Evolutionary conservation across 805 yeast species (phyloP).

Genomic region (Myxozyma vanderwaltii): DNA sequence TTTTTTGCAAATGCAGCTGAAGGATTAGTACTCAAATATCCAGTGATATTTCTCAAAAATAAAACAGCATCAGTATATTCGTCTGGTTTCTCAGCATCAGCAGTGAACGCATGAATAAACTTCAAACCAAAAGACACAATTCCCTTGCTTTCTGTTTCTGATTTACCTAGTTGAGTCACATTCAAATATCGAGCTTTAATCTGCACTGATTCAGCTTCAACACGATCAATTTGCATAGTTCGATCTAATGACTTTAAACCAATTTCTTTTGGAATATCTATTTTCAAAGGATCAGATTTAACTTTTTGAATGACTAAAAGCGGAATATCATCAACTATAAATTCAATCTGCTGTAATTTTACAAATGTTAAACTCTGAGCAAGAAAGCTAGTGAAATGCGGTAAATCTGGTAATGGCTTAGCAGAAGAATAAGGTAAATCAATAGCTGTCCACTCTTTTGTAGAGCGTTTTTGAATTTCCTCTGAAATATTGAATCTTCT

Average conservation of each 20-base stretch:
- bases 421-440: constrained; percentile 44
- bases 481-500: constrained; percentile 34
- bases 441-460: constrained; percentile 43
- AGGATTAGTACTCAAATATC: constrained; percentile 39
- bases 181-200: constrained; percentile 42
- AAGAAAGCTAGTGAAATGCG: constrained; percentile 43
- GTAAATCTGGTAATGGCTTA: constrained; percentile 41
- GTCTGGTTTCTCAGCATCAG: constrained; percentile 39
- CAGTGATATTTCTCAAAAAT: constrained; percentile 42
- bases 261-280: constrained; percentile 37
- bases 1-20: constrained; percentile 39
- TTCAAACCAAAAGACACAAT: constrained; percentile 28
- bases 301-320: constrained; percentile 40
- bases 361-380: constrained; percentile 46
- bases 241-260: constrained; percentile 37
- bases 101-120: constrained; percentile 26
- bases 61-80: constrained; percentile 40
- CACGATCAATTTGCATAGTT: constrained; percentile 35
- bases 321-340: constrained; percentile 38
- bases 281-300: constrained; percentile 30
- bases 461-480: constrained; percentile 20
- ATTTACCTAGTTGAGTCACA: constrained; percentile 41
- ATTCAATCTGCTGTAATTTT: constrained; percentile 38
- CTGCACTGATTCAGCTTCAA: constrained; percentile 38
- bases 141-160: constrained; percentile 27